Conservation (phyloP, 208 protist genomes). For the Leishmania aethiopica region DNA sequence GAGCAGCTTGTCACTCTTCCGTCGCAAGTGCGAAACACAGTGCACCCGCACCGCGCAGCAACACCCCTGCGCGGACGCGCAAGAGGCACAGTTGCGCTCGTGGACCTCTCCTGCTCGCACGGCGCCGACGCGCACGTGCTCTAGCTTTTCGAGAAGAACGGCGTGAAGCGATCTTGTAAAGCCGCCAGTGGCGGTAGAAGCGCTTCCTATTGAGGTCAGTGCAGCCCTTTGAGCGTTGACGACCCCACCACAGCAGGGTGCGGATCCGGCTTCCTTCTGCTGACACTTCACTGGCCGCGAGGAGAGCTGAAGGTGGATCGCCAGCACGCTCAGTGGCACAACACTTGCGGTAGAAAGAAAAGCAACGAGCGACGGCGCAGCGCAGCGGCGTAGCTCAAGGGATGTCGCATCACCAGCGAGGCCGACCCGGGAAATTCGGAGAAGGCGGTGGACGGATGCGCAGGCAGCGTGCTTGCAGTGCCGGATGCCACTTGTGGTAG, state of each 20-base stretch:
- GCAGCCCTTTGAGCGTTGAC: not conserved
- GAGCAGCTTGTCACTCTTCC: not conserved
- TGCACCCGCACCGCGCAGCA: not conserved
- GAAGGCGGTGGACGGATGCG: not conserved
- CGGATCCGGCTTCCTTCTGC: not conserved
- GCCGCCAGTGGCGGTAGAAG: not conserved
- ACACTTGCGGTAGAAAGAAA: constrained; percentile 55
- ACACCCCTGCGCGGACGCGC: not conserved
- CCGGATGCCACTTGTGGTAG: not conserved
- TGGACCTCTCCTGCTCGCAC: not conserved
- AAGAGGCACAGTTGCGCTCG: not conserved
- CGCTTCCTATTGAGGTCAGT: not conserved
- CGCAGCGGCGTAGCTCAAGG: constrained; percentile 22
- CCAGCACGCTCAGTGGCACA: constrained; percentile 32
- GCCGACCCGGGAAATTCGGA: not conserved
- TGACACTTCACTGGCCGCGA: not conserved
- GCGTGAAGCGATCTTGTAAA: not conserved
- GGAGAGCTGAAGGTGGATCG: not conserved
- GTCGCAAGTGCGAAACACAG: constrained; percentile 16
- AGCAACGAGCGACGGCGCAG: constrained; percentile 51
- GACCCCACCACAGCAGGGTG: no score
- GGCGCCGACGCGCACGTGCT: not conserved
- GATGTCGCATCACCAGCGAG: not conserved
- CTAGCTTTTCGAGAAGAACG: not conserved
- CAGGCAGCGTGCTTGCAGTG: not conserved